These are phyloP conservation scores for Mycena albidolilacea DNA, from an alignment of 768 basidiomycete genomes.

Conservation along the genomic window DNA sequence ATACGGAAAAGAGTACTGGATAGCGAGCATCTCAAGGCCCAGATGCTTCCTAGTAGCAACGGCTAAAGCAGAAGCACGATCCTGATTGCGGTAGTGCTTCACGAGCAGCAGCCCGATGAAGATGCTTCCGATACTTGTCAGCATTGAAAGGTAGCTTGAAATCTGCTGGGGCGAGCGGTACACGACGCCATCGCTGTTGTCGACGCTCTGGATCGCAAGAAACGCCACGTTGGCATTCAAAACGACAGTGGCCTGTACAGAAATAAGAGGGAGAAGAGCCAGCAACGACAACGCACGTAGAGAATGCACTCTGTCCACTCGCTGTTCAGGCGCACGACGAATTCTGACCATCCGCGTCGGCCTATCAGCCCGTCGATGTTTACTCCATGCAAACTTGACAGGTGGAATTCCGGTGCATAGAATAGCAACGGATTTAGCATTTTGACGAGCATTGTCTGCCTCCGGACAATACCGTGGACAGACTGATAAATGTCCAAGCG, in stretches of 20 bases:
- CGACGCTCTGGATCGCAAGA: constrained; percentile 65
- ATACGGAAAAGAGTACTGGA: constrained; percentile 69
- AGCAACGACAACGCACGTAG: constrained; percentile 55
- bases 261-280: neutral
- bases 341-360: constrained; percentile 59
- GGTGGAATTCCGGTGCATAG: neutral
- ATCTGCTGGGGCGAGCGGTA: constrained; percentile 60
- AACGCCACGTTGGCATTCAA: constrained; percentile 75
- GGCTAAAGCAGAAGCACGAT: neutral
- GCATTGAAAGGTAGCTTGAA: constrained; percentile 64
- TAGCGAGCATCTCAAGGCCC: constrained; percentile 66
- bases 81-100: constrained; percentile 56
- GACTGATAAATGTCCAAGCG: constrained; percentile 62
- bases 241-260: constrained; percentile 66
- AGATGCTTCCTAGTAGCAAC: constrained; percentile 39
- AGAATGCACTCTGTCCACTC: constrained; percentile 70
- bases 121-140: constrained; percentile 64
- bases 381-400: neutral
- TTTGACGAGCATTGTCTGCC: constrained; percentile 56
- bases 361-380: constrained; percentile 60
- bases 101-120: constrained; percentile 63
- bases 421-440: constrained; percentile 36
- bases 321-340: constrained; percentile 59
- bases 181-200: constrained; percentile 32
- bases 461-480: constrained; percentile 49